Base-by-base conservation (phyloP, 1,284 basidiomycete genomes). In the Caloboletus firmus region DNA sequence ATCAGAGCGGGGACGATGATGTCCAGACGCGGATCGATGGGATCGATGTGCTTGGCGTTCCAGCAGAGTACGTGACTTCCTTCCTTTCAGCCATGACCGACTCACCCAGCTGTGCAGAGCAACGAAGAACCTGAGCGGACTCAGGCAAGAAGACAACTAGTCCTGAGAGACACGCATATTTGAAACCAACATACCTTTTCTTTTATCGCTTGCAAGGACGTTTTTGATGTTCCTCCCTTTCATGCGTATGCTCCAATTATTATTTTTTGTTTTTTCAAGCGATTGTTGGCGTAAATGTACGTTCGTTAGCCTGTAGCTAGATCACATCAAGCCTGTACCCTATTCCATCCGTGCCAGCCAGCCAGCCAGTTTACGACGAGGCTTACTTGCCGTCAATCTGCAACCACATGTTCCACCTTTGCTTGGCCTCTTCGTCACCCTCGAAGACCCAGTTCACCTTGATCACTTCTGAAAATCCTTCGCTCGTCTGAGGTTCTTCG, bases 381-480 rank as follows among this genome's bases (percentile, higher is more conserved):
- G 30, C 34, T 59, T 37, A 80, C 60, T 84, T 85, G 24, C 83
- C 82, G 56, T 84, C 82, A 26, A 88, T 78, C 60, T 88, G 86
- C 52, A 87, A 71, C 87, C 90, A 92, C 81, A 86, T 87, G 49
- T 79, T 81, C 93, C 93, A 96, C 56, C 79, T 72, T 57, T 67
- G 75, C 54, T 75, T 76, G 60, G 91, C 88, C 58, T 87, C 86
- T 43, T 85, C 84, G 8, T 73, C 78, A 1, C 93, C 93, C 43
- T 87, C 79, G 59, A 92, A 95, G 18, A 81, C 74, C 82, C 91
- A 95, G 56, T 91, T 85, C 15, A 96, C 83, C 31, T 75, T 81
- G 61, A 80, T 84, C 31, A 96, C 78, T 62, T 93, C 87, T 4
- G 78, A 68, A 61, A 93, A 91, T 0, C 92, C 94, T 73, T 95